Conservation (phyloP, 2,329 filamentous ascomycete genomes). For the Claviceps africana region DNA sequence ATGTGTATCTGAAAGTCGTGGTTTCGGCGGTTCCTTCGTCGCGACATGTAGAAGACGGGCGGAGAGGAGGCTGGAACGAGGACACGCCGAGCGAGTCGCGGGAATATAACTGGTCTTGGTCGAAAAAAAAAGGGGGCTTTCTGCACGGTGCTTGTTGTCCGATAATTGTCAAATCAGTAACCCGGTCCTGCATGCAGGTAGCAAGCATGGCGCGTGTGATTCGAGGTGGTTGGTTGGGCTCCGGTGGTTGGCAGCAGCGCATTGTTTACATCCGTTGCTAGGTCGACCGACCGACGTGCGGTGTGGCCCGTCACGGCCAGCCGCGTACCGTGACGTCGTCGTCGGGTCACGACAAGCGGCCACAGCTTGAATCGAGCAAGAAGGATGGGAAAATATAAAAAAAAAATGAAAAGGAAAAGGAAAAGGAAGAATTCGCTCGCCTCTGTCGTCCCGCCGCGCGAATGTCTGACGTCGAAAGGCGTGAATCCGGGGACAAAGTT, state of each 20-base stretch:
- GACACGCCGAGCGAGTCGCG: neutral
- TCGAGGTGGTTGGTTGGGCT: slow-evolving; percentile 17
- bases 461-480: neutral
- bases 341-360: neutral
- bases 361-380: neutral
- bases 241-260: slow-evolving; percentile 6
- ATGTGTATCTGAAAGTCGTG: slow-evolving; percentile 34
- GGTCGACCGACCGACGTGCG: slow-evolving; percentile 13
- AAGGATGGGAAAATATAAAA: too few species aligned
- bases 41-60: slow-evolving; percentile 8
- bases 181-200: neutral
- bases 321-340: neutral
- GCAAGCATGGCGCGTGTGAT: slow-evolving; percentile 11
- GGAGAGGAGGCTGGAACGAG: neutral
- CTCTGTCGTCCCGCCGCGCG: neutral
- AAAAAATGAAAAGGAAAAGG: too few species aligned
- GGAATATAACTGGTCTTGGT: too few species aligned
- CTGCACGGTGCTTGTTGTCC: neutral
- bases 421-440: neutral
- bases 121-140: neutral
- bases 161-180: neutral
- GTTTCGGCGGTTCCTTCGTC: slow-evolving; percentile 18
- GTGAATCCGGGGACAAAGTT: neutral
- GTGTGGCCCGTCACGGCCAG: neutral
- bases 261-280: slow-evolving; percentile 24